Evolutionary conservation across 2,329 filamentous ascomycete genomes (phyloP), one percentile per base, ranked within the genome.

Genomic region (Penicillium griseofulvum): DNA sequence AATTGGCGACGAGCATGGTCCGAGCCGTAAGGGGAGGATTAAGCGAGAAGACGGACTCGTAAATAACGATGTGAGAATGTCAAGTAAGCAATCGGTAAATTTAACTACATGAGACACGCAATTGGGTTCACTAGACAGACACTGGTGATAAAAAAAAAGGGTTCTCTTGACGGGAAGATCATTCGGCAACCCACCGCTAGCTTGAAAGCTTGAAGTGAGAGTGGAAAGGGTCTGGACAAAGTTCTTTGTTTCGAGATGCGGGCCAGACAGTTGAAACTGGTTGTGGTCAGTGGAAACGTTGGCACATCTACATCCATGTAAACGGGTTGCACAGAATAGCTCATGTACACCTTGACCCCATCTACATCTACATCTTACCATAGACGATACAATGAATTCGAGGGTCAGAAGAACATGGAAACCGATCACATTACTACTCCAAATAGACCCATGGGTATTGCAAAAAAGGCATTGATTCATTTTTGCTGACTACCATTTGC

Each of bases 391-490:
- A 36, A 37, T 24, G 34, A 41, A 49, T 52, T 46, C 37, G 42
- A 56, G 56, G 52, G 49, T 51, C 41, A 47, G 36, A 58, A 58
- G 38, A 62, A 62, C 48, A 54, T 4, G 58, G 52, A 63, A 63
- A 64, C 58, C 63, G 62, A 62, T 65, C 62, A 65, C 60, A 65
- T 65, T 65, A 64, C 62, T 61, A 65, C 63, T 64, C 59, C 61
- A 50, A 58, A 63, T 59, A 58, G 58, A 56, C 57, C 59, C 54
- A 53, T 55, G 62, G 63, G 61, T 65, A 65, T 65, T 65, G 62
- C 62, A 65, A 65, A 62, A 63, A 65, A 64, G 57, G 56, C 63
- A 65, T 65, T 64, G 55, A 65, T 65, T 65, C 63, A 65, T 64
- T 65, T 65, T 65, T 65, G 62, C 62, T 62, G 55, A 65, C 63